Evolutionary conservation across 768 basidiomycete species (phyloP).

Genomic region (Collybia sordida): DNA sequence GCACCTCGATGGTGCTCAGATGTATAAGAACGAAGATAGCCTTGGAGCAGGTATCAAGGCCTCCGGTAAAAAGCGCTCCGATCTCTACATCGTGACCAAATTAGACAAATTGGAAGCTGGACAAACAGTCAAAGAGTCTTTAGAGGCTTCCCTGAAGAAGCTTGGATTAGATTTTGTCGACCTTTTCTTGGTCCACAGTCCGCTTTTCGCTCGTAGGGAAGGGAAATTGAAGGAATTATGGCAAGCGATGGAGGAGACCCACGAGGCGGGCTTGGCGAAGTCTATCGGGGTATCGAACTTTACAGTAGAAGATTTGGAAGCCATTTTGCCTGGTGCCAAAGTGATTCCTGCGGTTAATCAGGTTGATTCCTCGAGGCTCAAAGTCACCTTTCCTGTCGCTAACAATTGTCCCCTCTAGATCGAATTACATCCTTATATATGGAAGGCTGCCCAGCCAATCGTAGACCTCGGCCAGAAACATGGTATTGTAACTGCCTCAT

Average conservation of each 20-base stretch:
- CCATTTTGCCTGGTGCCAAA: slow-evolving; percentile 47
- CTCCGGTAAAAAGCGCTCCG: slow-evolving; percentile 49
- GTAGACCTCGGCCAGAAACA: slow-evolving; percentile 53
- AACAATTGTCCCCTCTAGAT: slow-evolving; percentile 39
- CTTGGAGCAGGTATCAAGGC: slow-evolving; percentile 50
- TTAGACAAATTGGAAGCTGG: slow-evolving; percentile 40
- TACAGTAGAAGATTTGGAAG: slow-evolving; percentile 49
- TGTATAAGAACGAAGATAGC: slow-evolving; percentile 54
- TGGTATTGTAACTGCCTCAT: slow-evolving; percentile 66
- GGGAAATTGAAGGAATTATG: slow-evolving; percentile 53
- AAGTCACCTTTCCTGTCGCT: background rate
- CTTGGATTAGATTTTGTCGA: slow-evolving; percentile 57
- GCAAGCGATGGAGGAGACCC: slow-evolving; percentile 59
- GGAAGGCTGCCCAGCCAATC: slow-evolving; percentile 55
- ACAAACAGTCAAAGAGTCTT: slow-evolving; percentile 44
- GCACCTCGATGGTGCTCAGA: slow-evolving; percentile 66
- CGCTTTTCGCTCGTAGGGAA: slow-evolving; percentile 30
- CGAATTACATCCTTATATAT: slow-evolving; percentile 70
- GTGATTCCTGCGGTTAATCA: slow-evolving; percentile 71
- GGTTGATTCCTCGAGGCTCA: slow-evolving; percentile 29
- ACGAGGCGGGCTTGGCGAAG: slow-evolving; percentile 43
- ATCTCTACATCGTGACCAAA: slow-evolving; percentile 66
- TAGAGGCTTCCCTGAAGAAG: slow-evolving; percentile 54
- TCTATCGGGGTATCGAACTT: slow-evolving; percentile 78
- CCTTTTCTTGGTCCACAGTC: slow-evolving; percentile 60